Evolutionary conservation across 495 filamentous ascomycete species (phyloP).

Genomic region (Podospora australis): DNA sequence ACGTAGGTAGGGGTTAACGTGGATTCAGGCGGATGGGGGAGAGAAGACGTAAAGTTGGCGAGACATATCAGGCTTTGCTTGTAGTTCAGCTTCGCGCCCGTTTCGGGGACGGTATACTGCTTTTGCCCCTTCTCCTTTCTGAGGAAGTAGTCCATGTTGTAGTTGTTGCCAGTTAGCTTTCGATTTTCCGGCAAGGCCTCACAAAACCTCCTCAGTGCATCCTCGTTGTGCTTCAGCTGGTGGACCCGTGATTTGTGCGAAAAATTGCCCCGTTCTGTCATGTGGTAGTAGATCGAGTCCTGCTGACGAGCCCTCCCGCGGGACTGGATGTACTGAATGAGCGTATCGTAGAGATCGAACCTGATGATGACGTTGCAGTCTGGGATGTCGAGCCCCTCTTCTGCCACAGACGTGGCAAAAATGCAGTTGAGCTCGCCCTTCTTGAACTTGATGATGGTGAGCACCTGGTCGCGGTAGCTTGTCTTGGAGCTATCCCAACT

Average conservation of each 20-base stretch:
- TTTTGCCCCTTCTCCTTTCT: constrained; percentile 49
- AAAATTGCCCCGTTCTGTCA: constrained; percentile 65
- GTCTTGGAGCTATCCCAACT: constrained; percentile 38
- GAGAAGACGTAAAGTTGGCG: constrained; percentile 46
- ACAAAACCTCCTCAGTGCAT: constrained; percentile 68
- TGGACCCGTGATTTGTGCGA: constrained; percentile 49
- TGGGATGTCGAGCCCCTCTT: constrained; percentile 93
- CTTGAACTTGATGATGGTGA: constrained; percentile 70
- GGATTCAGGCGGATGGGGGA: constrained; percentile 55
- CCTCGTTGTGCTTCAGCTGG: constrained; percentile 50
- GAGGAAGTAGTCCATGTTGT: constrained; percentile 49
- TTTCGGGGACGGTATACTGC: constrained; percentile 56
- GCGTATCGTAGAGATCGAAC: constrained; percentile 83
- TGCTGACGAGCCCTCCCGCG: constrained; percentile 77
- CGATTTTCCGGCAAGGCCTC: constrained; percentile 68
- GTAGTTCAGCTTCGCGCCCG: constrained; percentile 78
- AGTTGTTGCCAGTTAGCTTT: constrained; percentile 55
- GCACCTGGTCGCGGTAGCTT: constrained; percentile 67
- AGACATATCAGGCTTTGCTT: constrained; percentile 61
- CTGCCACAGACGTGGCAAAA: constrained; percentile 85
- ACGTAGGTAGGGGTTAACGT: constrained; percentile 56
- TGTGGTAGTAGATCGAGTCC: constrained; percentile 75
- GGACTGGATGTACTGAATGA: constrained; percentile 96
- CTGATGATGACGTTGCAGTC: constrained; percentile 88
- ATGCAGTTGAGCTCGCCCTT: constrained; percentile 80